phyloP scores from a whole-genome alignment of 2,329 filamentous ascomycete species.

The Aspergillus felis region DNA sequence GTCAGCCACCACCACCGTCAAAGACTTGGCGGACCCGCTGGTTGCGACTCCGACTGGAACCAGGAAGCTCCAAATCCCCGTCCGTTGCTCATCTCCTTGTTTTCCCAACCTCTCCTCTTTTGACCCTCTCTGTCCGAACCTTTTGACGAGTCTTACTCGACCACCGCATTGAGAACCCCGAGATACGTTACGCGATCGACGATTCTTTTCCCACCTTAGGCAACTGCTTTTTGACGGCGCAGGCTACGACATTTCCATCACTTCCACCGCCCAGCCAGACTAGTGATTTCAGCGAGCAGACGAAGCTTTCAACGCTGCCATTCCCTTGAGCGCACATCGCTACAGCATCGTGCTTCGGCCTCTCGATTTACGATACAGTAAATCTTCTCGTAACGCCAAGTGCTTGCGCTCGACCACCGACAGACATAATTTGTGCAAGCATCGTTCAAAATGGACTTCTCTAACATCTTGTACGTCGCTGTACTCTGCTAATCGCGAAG shows the following conservation, averaged over 20 bases:
- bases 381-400: background rate
- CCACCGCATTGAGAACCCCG: background rate
- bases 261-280: background rate
- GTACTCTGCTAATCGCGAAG: background rate
- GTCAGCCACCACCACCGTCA: slow-evolving; percentile 16
- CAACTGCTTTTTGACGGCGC: background rate
- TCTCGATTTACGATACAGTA: background rate
- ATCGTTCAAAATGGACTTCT: slow-evolving; percentile 73
- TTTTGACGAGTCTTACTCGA: background rate
- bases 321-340: background rate
- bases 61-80: slow-evolving; percentile 11
- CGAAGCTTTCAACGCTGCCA: background rate
- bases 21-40: slow-evolving; percentile 33
- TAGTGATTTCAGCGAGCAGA: background rate
- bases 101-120: slow-evolving; percentile 14
- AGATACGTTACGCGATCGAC: background rate
- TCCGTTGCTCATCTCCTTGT: slow-evolving; percentile 13
- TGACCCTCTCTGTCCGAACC: background rate
- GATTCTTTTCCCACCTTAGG: background rate
- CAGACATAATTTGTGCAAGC: background rate
- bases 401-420: background rate
- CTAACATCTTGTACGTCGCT: slow-evolving; percentile 76
- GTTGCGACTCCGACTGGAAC: slow-evolving; percentile 30
- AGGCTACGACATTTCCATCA: slow-evolving; percentile 9
- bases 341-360: background rate